Evolutionary conservation across 345 rosid species (phyloP), one percentile per base, ranked within the genome.

Genomic region (Trapa incisa): DNA sequence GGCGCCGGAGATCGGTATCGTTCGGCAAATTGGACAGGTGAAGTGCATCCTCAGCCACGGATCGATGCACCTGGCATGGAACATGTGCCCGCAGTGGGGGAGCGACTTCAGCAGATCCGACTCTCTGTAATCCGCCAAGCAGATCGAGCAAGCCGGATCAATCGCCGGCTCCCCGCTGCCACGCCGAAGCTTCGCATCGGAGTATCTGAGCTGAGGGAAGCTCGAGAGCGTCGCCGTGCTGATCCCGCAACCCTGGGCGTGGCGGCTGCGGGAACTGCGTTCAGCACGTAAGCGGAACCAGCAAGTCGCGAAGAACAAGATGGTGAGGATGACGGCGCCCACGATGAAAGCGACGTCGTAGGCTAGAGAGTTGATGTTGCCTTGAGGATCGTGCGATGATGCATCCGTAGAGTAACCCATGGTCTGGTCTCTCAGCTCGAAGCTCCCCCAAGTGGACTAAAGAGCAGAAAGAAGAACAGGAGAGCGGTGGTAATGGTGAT

Each of bases 21-120:
- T 67, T 64, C 75, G 54, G 63, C 75, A 73, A 32, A 68, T 45
- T 29, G 71, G 75, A 64, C 75, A 73, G 37, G 75, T 67, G 8
- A 58, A 37, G 43, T 68, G 67, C 68, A 45, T 11, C 64, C 71
- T 68, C 37, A 73, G 71, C 75, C 75, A 73, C 63, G 65, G 67
- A 37, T 67, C 75, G 17, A 73, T 64, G 22, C 75, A 73, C 48
- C 11, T 45, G 12, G 11, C 48, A 45, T 45, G 48, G 48, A 6
- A 45, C 12, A 45, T 2, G 13, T 45, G 48, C 12, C 48, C 48
- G 11, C 48, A 45, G 12, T 11, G 12, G 13, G 48, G 48, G 11
- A 45, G 48, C 48, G 13, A 13, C 48, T 13, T 45, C 48, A 45
- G 48, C 48, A 45, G 48, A 45, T 45, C 48, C 2, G 48, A 45